Evolutionary conservation across 2,329 filamentous ascomycete genomes (phyloP).

Genomic region (Cryoendolithus antarcticus): DNA sequence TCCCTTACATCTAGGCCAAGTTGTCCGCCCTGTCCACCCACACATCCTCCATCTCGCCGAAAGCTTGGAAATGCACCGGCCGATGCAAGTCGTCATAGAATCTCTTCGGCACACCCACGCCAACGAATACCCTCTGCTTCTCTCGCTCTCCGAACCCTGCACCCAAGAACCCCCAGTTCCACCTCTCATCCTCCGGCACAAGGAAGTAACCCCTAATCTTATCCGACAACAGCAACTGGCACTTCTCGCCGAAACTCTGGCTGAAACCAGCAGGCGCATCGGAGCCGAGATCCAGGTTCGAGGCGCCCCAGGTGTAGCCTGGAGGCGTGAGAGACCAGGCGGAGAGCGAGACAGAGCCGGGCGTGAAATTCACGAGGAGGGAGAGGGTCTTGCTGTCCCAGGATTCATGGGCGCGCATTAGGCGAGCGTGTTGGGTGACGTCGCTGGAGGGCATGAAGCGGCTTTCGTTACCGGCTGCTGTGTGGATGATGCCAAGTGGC

Average conservation of each 20-base stretch:
- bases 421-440: constrained; percentile 82
- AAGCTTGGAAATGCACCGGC: constrained; percentile 91
- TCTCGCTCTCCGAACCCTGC: constrained; percentile 75
- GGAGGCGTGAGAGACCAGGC: constrained; percentile 86
- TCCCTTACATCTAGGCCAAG: constrained; percentile 73
- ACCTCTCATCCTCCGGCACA: constrained; percentile 76
- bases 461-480: constrained; percentile 83
- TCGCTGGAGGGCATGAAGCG: constrained; percentile 94
- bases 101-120: constrained; percentile 74
- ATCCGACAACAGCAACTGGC: constrained; percentile 83
- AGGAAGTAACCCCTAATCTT: constrained; percentile 94
- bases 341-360: constrained; percentile 85
- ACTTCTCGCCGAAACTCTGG: constrained; percentile 86
- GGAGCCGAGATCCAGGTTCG: constrained; percentile 85
- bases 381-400: constrained; percentile 91
- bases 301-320: constrained; percentile 92
- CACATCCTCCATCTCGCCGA: constrained; percentile 91
- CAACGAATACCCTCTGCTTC: constrained; percentile 73
- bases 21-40: constrained; percentile 90
- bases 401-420: constrained; percentile 68
- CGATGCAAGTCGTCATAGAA: constrained; percentile 92
- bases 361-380: constrained; percentile 91
- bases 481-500: constrained; percentile 90
- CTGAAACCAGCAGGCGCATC: constrained; percentile 86
- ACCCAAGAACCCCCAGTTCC: constrained; percentile 99